These are phyloP conservation scores for Candida tetrigidarum DNA, from an alignment of 1,139 yeast species.

Conservation along the genomic window DNA sequence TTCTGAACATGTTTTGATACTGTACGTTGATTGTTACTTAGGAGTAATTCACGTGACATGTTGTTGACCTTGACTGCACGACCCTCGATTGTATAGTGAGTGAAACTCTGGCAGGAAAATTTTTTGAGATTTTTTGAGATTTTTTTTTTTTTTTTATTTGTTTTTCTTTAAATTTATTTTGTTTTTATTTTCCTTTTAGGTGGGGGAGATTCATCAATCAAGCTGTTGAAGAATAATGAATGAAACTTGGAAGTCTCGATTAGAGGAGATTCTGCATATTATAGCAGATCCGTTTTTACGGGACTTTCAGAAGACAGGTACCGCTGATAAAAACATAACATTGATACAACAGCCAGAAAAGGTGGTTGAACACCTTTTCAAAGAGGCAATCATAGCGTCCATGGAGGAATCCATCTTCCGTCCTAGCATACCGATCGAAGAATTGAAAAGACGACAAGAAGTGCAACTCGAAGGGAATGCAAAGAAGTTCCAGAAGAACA, in stretches of 20 bases:
- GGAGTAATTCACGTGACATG: too few relatives aligned
- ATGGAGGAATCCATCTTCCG: slow-evolving; percentile 18
- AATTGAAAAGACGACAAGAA: slow-evolving; percentile 14
- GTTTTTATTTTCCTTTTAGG: background rate
- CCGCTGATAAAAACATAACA: slow-evolving; percentile 10
- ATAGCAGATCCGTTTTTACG: slow-evolving; percentile 18
- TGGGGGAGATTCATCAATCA: background rate
- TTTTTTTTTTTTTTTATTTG: slow-evolving; percentile 1
- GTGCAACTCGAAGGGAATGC: slow-evolving; percentile 10
- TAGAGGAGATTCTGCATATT: slow-evolving; percentile 18
- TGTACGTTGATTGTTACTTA: too few relatives aligned
- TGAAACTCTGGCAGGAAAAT: background rate
- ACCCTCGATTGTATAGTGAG: background rate
- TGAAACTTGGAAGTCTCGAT: slow-evolving; percentile 17
- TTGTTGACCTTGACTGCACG: too few relatives aligned
- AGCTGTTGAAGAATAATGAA: slow-evolving; percentile 1
- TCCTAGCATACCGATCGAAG: slow-evolving; percentile 15
- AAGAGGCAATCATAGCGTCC: slow-evolving; percentile 17
- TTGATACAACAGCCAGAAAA: slow-evolving; percentile 13
- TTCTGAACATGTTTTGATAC: too few relatives aligned
- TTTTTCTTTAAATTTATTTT: background rate
- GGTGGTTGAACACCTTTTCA: slow-evolving; percentile 15
- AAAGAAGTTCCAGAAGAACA: slow-evolving; percentile 9
- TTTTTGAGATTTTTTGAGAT: slow-evolving; percentile 1
- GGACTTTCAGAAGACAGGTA: slow-evolving; percentile 11